A percentile compares a stretch with the other conserved stretches of the same genome.
phyloP scores from a whole-genome alignment of 208 protist genomes.

The Wallacemonas sp. region DNA sequence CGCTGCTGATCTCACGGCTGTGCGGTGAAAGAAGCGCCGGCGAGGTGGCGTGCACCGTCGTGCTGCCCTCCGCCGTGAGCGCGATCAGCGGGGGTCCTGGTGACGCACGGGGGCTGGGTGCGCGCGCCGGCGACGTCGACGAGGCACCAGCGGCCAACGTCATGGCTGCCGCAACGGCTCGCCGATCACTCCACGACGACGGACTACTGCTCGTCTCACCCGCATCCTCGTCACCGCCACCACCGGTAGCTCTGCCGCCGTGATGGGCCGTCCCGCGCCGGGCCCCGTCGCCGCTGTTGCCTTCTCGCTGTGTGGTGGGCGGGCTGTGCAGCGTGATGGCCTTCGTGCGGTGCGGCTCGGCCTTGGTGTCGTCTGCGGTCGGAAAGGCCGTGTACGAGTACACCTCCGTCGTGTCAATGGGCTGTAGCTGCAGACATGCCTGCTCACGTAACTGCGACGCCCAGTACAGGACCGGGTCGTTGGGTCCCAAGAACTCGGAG shows the following conservation, averaged over 20 bases:
- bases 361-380: background rate
- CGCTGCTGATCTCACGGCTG: background rate
- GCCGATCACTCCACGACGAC: background rate
- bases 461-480: conserved; percentile 36
- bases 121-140: background rate
- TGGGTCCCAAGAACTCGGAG: conserved; percentile 18
- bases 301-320: background rate
- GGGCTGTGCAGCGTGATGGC: background rate
- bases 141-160: background rate
- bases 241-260: background rate
- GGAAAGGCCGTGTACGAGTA: background rate
- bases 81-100: background rate
- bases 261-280: background rate
- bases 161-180: conserved; percentile 1
- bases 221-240: background rate
- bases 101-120: no score
- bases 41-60: background rate
- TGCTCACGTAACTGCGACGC: conserved; percentile 24
- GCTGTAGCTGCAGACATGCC: conserved; percentile 27
- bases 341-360: background rate
- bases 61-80: conserved; percentile 2
- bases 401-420: conserved; percentile 21
- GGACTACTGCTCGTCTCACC: background rate
- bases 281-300: background rate
- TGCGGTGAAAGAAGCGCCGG: background rate